phyloP scores from a whole-genome alignment of 2,329 filamentous ascomycete species.

The Teratosphaeria viscida region DNA sequence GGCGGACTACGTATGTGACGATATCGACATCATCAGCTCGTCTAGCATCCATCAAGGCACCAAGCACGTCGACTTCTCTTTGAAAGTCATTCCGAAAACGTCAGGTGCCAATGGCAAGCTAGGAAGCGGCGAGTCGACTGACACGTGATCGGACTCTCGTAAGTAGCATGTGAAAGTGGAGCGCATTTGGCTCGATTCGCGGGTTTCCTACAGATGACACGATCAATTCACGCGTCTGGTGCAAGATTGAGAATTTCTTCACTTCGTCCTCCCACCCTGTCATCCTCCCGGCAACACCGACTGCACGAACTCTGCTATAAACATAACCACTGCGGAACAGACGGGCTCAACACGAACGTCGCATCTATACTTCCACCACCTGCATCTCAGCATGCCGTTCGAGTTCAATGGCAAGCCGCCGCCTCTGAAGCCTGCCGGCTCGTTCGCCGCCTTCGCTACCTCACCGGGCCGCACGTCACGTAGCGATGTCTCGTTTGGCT shows the following conservation, averaged over 20 bases:
- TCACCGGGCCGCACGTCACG: neutral
- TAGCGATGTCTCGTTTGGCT: neutral
- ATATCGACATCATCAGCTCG: slow-evolving; percentile 92
- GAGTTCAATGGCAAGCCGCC: slow-evolving; percentile 10
- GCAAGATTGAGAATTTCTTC: neutral
- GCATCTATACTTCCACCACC: neutral
- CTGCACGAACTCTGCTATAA: neutral
- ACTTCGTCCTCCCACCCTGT: neutral
- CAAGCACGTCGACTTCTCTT: slow-evolving; percentile 84
- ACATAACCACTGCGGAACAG: neutral
- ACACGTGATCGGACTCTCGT: slow-evolving; percentile 7
- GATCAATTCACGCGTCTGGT: neutral
- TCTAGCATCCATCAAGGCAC: slow-evolving; percentile 96
- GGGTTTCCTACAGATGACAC: neutral
- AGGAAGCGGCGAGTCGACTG: slow-evolving; percentile 13
- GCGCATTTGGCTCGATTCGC: neutral
- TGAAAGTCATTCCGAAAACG: slow-evolving; percentile 61
- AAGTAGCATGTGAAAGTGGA: neutral
- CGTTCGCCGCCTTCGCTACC: neutral
- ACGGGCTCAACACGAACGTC: neutral
- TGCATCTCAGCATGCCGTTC: slow-evolving; percentile 7
- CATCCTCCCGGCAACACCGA: neutral
- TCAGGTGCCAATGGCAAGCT: slow-evolving; percentile 10
- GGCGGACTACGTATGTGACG: slow-evolving; percentile 61
- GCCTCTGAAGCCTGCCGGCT: neutral